Base-by-base conservation (phyloP, 805 yeast species). In the Hanseniaspora valbyensis region DNA sequence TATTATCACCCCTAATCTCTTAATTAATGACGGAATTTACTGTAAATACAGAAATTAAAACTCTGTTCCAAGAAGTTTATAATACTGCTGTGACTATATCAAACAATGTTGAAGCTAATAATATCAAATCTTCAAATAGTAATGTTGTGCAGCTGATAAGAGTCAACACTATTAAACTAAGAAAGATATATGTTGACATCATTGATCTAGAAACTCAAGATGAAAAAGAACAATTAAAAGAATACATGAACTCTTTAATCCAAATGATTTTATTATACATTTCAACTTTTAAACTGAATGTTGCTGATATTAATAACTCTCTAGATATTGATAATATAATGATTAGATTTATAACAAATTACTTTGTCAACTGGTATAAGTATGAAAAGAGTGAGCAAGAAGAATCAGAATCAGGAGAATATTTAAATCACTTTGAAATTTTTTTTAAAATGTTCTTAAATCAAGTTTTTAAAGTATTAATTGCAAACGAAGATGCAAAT, bases 401-500 rank as follows among this genome's bases (percentile, higher is more conserved):
- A 19, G 38, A 38, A 30, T 2, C 18, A 19, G 34, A 40, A 18
- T 32, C 24, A 12, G 72, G 18, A 3, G 19, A 32, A 4, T 29
- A 32, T 22, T n/a, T 50, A 87, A 69, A 53, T 76, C 80, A 22
- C 64, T 66, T 25, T 77, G 80, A 1, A 78, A 69, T 26, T 69
- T 57, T 42, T 70, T 70, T 19, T 67, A 63, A 3, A 70, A 53
- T 24, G 54, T 66, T 0, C 85, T 75, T 61, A 78, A 84, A 30
- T 90, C 83, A 63, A 88, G 90, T 2, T 85, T 81, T 88, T 33
- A 64, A 83, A n/a, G 71, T 80, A 53, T 96, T 96, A 0, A 71
- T 83, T 1, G 85, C 81, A 54, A 83, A 95, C 12, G 76, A 76
- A 56, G 83, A 84, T 60, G 79, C 76, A 58, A 76, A 73, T 52